phyloP scores from a whole-genome alignment of 805 yeast species.

The Starmerella asiatica region DNA sequence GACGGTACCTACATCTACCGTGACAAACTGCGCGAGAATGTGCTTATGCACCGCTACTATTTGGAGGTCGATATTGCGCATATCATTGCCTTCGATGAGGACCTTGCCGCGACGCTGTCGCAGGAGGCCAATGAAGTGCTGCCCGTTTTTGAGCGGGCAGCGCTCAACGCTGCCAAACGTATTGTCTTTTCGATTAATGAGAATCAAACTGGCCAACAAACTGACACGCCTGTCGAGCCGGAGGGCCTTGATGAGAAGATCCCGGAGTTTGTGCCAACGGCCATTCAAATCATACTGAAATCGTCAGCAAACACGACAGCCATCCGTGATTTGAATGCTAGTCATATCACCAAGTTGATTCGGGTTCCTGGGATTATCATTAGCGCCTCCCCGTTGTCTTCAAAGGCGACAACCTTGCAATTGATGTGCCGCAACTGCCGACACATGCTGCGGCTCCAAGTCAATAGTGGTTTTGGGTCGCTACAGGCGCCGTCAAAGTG shows the following conservation, averaged over 20 bases:
- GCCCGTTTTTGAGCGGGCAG: slow-evolving; percentile 61
- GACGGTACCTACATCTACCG: slow-evolving; percentile 68
- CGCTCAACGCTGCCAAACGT: slow-evolving; percentile 56
- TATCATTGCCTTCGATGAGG: slow-evolving; percentile 76
- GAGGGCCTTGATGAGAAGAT: slow-evolving; percentile 30
- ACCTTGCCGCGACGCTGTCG: slow-evolving; percentile 63
- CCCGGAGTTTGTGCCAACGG: slow-evolving; percentile 44
- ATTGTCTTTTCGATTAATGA: slow-evolving; percentile 27
- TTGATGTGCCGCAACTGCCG: slow-evolving; percentile 80
- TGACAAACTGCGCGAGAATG: slow-evolving; percentile 80
- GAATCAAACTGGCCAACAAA: neutral
- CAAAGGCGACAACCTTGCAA: slow-evolving; percentile 74
- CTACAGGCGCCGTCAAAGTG: slow-evolving; percentile 56
- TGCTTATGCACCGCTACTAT: slow-evolving; percentile 59
- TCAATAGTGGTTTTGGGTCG: slow-evolving; percentile 58
- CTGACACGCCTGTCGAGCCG: neutral
- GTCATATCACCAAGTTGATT: slow-evolving; percentile 77
- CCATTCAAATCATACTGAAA: slow-evolving; percentile 65
- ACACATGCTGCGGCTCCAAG: slow-evolving; percentile 53
- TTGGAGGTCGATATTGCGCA: slow-evolving; percentile 71
- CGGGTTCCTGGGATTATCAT: slow-evolving; percentile 87
- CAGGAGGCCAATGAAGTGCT: slow-evolving; percentile 84
- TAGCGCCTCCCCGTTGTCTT: slow-evolving; percentile 73
- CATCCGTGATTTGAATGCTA: slow-evolving; percentile 72
- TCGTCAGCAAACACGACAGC: slow-evolving; percentile 60